Conservation (phyloP, 1,139 yeast genomes). For the Sugiyamaella pinicola region DNA sequence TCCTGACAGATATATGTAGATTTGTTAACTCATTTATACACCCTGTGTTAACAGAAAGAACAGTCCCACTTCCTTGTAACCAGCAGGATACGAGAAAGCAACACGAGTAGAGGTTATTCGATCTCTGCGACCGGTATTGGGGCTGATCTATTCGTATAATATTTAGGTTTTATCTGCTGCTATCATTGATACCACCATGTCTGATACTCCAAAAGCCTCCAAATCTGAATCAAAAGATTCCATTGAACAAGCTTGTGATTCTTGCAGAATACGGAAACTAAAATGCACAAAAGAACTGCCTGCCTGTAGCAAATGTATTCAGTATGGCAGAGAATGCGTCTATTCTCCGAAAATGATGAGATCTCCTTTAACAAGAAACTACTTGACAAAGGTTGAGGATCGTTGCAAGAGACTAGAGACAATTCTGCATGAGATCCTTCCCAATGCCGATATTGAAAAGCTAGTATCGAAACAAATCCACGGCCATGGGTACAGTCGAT, state of each 20-base stretch:
- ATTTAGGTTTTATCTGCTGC: neutral
- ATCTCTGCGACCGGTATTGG: too few species aligned
- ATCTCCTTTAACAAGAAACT: constrained; percentile 74
- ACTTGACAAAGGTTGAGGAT: constrained; percentile 71
- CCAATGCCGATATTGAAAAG: constrained; percentile 49
- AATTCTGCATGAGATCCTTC: constrained; percentile 50
- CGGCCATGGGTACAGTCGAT: neutral
- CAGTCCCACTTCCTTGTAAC: too few species aligned
- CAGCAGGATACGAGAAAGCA: too few species aligned
- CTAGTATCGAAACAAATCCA: constrained; percentile 29
- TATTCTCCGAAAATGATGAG: constrained; percentile 78
- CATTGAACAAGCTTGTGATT: constrained; percentile 44
- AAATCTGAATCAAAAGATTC: constrained; percentile 3
- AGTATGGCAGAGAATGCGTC: constrained; percentile 71
- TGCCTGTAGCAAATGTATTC: constrained; percentile 71
- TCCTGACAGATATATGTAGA: too few species aligned
- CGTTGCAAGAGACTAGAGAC: constrained; percentile 59
- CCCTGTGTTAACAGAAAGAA: too few species aligned
- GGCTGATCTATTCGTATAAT: neutral
- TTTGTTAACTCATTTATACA: too few species aligned
- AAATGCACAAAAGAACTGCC: constrained; percentile 73
- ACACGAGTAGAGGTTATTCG: too few species aligned
- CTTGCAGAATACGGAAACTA: constrained; percentile 52
- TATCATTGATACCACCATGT: neutral
- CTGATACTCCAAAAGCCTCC: constrained; percentile 1